Evolutionary conservation across 2,329 filamentous ascomycete genomes (phyloP).

Genomic region (Fusarium sp.): DNA sequence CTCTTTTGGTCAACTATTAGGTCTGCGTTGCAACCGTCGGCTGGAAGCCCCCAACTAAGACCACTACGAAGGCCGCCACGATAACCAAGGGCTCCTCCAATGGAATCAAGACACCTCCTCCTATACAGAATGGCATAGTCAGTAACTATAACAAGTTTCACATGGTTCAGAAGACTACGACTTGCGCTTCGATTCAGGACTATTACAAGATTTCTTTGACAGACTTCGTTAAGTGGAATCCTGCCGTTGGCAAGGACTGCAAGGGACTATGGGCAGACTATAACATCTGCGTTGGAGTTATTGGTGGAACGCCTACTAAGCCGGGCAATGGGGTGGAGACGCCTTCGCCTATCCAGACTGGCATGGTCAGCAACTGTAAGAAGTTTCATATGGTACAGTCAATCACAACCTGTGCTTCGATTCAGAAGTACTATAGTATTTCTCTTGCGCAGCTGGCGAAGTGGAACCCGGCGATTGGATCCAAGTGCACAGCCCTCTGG

Average conservation of each 20-base stretch:
- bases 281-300: constrained; percentile 2
- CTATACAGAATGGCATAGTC: neutral
- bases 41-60: neutral
- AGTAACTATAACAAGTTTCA: neutral
- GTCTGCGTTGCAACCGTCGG: neutral
- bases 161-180: neutral
- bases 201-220: neutral
- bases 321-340: neutral
- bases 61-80: neutral
- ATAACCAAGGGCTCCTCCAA: neutral
- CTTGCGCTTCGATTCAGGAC: neutral
- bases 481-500: neutral
- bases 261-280: neutral
- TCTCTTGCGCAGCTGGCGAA: neutral
- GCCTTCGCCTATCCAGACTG: neutral
- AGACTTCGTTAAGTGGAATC: constrained; percentile 10
- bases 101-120: neutral
- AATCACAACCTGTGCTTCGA: neutral
- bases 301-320: neutral
- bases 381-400: neutral
- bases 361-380: neutral
- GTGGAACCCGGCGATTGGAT: neutral
- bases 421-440: neutral
- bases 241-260: neutral
- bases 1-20: neutral